Conservation (phyloP, 305 asterid genomes). For the Coffea humblotiana region DNA sequence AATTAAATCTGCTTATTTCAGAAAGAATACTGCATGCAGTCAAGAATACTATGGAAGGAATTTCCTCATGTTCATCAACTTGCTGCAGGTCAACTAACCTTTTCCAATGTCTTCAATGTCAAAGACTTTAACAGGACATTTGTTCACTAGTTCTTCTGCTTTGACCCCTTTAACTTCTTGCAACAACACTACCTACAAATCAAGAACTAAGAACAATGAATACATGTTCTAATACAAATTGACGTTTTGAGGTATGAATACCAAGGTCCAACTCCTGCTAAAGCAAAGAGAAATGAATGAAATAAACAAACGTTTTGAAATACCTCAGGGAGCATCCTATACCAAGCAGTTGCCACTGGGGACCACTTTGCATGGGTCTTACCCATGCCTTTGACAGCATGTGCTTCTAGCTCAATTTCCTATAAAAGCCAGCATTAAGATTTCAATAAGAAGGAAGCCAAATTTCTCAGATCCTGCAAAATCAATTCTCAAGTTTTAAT, state of each 20-base stretch:
- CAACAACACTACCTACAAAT: conserved; percentile 30
- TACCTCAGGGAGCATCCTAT: conserved; percentile 98
- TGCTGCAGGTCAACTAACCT: conserved; percentile 35
- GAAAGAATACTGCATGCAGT: neutral
- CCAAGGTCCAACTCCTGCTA: neutral
- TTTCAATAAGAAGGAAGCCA: conserved; percentile 9
- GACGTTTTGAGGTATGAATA: neutral
- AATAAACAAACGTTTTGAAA: conserved; percentile 1
- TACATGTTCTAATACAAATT: neutral
- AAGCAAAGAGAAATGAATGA: neutral
- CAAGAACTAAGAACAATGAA: neutral
- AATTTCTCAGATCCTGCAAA: neutral
- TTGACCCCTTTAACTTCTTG: conserved; percentile 64
- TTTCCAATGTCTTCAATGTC: conserved; percentile 87
- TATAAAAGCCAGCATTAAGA: conserved; percentile 30
- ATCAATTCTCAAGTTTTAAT: neutral
- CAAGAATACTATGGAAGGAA: neutral
- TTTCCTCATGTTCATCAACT: neutral
- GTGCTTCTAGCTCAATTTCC: conserved; percentile 97
- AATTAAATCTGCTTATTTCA: neutral
- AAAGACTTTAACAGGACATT: conserved; percentile 83
- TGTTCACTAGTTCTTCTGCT: conserved; percentile 77
- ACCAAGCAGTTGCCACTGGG: conserved; percentile 97
- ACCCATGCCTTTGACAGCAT: conserved; percentile 94
- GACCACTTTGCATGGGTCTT: conserved; percentile 99